These are phyloP conservation scores for Phlegmacium glaucopus DNA, from an alignment of 768 basidiomycete genomes.

Conservation along the genomic window DNA sequence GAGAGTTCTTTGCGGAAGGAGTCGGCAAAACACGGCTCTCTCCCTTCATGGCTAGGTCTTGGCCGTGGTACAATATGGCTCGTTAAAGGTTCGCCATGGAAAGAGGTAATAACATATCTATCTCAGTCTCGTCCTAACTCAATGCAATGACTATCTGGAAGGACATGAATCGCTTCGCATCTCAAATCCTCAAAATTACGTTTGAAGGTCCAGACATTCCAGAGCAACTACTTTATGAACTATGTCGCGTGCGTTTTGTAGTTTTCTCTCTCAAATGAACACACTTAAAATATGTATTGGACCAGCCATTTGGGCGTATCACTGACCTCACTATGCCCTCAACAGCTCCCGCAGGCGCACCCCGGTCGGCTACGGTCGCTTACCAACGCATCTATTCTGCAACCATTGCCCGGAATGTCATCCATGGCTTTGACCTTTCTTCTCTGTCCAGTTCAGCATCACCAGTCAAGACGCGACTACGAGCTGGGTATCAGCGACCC, in stretches of 20 bases:
- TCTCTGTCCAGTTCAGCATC: constrained; percentile 17
- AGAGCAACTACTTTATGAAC: constrained; percentile 74
- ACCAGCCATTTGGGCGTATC: constrained; percentile 81
- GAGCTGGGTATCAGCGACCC: constrained; percentile 58
- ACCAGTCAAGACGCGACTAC: constrained; percentile 43
- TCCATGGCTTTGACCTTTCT: constrained; percentile 55
- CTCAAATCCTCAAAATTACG: constrained; percentile 64
- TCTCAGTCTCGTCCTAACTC: neutral
- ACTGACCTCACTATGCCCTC: constrained; percentile 57
- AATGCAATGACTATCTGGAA: constrained; percentile 22
- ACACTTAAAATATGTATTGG: constrained; percentile 2
- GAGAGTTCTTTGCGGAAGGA: constrained; percentile 44
- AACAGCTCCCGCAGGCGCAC: constrained; percentile 60
- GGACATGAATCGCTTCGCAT: constrained; percentile 86
- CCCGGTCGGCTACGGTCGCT: constrained; percentile 60
- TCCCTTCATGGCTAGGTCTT: constrained; percentile 63
- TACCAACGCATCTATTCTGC: constrained; percentile 68
- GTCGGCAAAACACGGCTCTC: constrained; percentile 45
- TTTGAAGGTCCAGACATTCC: constrained; percentile 89
- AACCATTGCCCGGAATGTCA: constrained; percentile 76
- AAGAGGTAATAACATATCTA: constrained; percentile 50
- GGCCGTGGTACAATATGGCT: constrained; percentile 57
- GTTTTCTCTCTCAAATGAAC: neutral
- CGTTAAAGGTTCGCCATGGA: constrained; percentile 78
- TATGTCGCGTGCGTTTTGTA: constrained; percentile 61